Evolutionary conservation across 345 rosid species (phyloP).

Genomic region (Corymbia maculata): DNA sequence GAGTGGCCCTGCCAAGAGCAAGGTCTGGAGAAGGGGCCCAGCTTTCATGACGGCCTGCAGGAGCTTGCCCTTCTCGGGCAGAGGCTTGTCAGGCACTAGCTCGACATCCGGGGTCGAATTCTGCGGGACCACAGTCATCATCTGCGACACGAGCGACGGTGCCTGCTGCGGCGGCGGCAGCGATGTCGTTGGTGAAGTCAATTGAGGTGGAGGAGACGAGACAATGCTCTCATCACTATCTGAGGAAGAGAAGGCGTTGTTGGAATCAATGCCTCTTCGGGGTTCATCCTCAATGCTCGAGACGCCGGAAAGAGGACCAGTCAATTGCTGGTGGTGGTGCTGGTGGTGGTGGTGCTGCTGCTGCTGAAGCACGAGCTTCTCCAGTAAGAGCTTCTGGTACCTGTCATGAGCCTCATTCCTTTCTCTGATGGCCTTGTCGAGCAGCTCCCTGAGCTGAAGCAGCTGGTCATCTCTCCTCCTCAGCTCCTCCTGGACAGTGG

Average conservation of each 20-base stretch:
- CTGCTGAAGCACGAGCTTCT: slow-evolving; percentile 44
- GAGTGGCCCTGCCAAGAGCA: slow-evolving; percentile 86
- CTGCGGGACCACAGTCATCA: neutral
- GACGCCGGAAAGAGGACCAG: slow-evolving; percentile 40
- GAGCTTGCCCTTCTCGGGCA: slow-evolving; percentile 96
- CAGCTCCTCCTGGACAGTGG: slow-evolving; percentile 63
- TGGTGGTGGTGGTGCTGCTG: neutral
- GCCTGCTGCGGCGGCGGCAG: neutral
- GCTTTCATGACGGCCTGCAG: slow-evolving; percentile 92
- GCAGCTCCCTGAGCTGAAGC: slow-evolving; percentile 42
- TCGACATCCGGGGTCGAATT: slow-evolving; percentile 3
- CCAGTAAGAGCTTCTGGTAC: slow-evolving; percentile 44
- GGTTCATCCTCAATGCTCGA: slow-evolving; percentile 92
- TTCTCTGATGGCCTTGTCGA: slow-evolving; percentile 48
- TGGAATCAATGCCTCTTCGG: slow-evolving; percentile 50
- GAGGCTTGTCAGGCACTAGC: slow-evolving; percentile 55
- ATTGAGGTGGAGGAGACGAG: slow-evolving; percentile 48
- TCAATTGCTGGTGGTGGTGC: neutral
- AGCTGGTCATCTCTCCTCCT: slow-evolving; percentile 64
- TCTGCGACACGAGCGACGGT: neutral
- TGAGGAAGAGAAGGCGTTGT: slow-evolving; percentile 70
- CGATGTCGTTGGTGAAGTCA: slow-evolving; percentile 9
- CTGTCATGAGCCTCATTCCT: slow-evolving; percentile 63
- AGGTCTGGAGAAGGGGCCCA: slow-evolving; percentile 86
- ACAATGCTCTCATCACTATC: slow-evolving; percentile 85